These are phyloP conservation scores for Malbranchea zuffiana DNA, from an alignment of 2,329 filamentous ascomycete species.

Conservation along the genomic window DNA sequence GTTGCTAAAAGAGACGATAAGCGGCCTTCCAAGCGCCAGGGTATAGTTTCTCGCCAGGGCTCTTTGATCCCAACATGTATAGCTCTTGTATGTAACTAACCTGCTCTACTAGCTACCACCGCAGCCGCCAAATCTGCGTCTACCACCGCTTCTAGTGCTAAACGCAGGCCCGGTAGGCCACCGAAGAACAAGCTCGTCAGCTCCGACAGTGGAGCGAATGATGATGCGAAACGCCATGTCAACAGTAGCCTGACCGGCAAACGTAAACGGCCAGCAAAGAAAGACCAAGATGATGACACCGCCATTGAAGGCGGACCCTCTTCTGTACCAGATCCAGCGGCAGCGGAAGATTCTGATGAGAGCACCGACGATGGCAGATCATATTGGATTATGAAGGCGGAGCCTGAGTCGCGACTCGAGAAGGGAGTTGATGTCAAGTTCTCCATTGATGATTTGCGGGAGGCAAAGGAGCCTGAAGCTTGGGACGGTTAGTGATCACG, in stretches of 20 bases:
- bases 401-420: constrained; percentile 77
- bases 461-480: constrained; percentile 63
- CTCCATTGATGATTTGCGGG: constrained; percentile 79
- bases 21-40: background rate
- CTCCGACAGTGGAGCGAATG: too few relatives aligned
- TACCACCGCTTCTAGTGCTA: background rate
- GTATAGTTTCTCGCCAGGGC: constrained; percentile 3
- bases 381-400: constrained; percentile 78
- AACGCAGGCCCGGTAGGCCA: background rate
- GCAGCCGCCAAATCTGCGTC: background rate
- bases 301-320: too few relatives aligned
- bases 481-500: constrained; percentile 64
- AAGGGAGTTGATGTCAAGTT: constrained; percentile 84
- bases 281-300: background rate
- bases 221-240: too few relatives aligned
- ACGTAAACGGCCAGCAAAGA: background rate
- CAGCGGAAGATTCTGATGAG: too few relatives aligned
- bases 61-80: background rate
- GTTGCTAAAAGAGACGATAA: constrained; percentile 3
- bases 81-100: background rate
- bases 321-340: too few relatives aligned
- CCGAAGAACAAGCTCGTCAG: background rate
- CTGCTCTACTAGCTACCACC: background rate
- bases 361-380: constrained; percentile 23
- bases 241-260: background rate